Percentiles rank a stretch among this genome's conserved stretches.
Conservation (phyloP, 257 asterid species). For the Avicennia marina region DNA sequence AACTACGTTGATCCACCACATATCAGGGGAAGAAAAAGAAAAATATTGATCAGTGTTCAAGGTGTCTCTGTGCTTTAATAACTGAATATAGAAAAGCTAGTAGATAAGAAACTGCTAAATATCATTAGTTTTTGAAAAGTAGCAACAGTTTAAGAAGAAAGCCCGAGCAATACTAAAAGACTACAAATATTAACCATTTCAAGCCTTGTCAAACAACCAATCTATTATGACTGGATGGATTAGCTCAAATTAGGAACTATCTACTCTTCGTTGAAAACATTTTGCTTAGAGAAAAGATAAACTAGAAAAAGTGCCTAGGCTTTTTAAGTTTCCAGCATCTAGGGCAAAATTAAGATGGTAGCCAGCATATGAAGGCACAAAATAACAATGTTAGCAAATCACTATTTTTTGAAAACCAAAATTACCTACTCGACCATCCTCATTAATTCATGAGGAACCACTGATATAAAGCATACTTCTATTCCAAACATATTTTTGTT, state of each 20-base stretch:
- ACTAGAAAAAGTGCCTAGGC: not conserved
- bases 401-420: not conserved
- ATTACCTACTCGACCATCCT: not conserved
- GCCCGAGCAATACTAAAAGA: slow-evolving; percentile 1
- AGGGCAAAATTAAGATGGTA: too few relatives aligned
- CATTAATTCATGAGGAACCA: too few relatives aligned
- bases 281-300: not conserved
- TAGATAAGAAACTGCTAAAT: not conserved
- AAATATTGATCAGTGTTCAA: not conserved
- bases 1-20: not conserved
- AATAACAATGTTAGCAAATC: not conserved
- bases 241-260: not conserved
- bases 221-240: not conserved
- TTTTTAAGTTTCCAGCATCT: not conserved
- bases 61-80: slow-evolving; percentile 3
- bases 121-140: not conserved
- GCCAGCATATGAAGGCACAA: too few relatives aligned
- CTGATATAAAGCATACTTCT: not conserved
- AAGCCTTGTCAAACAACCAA: slow-evolving; percentile 5
- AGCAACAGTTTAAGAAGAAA: not conserved
- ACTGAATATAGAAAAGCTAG: not conserved
- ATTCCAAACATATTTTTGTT: not conserved
- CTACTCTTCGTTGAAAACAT: not conserved
- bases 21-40: not conserved
- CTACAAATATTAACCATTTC: not conserved